Conservation (phyloP, 306 rosid species). For the Mimosa bimucronata region DNA sequence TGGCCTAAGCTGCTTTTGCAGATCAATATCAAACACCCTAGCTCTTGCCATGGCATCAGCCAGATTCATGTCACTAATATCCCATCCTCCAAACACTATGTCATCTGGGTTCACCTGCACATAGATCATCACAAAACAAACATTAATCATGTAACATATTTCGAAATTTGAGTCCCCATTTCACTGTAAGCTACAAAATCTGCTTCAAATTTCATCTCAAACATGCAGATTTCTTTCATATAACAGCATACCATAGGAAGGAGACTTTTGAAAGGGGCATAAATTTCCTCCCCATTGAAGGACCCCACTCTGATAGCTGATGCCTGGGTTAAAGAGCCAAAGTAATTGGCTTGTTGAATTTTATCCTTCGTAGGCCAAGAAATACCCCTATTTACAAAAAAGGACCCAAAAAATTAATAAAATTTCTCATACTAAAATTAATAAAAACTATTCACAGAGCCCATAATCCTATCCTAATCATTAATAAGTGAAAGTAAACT, state of each 20-base stretch:
- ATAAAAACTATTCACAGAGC: neutral
- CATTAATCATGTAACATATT: neutral
- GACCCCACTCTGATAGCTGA: slow-evolving; percentile 91
- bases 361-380: slow-evolving; percentile 98
- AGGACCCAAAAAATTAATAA: neutral
- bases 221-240: neutral
- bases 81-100: slow-evolving; percentile 98
- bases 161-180: neutral
- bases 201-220: neutral
- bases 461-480: too few species aligned
- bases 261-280: slow-evolving; percentile 92
- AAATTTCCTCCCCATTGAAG: slow-evolving; percentile 90
- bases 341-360: slow-evolving; percentile 91
- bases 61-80: slow-evolving; percentile 88
- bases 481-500: neutral
- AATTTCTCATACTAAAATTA: neutral
- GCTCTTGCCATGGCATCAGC: slow-evolving; percentile 98
- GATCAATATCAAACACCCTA: slow-evolving; percentile 87
- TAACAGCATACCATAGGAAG: slow-evolving; percentile 78
- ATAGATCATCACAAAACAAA: neutral
- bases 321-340: slow-evolving; percentile 91
- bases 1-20: slow-evolving; percentile 94
- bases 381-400: slow-evolving; percentile 63
- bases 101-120: slow-evolving; percentile 92
- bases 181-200: neutral